phyloP scores from a whole-genome alignment of 768 basidiomycete genomes.

The Lactarius pseudohatsudake region DNA sequence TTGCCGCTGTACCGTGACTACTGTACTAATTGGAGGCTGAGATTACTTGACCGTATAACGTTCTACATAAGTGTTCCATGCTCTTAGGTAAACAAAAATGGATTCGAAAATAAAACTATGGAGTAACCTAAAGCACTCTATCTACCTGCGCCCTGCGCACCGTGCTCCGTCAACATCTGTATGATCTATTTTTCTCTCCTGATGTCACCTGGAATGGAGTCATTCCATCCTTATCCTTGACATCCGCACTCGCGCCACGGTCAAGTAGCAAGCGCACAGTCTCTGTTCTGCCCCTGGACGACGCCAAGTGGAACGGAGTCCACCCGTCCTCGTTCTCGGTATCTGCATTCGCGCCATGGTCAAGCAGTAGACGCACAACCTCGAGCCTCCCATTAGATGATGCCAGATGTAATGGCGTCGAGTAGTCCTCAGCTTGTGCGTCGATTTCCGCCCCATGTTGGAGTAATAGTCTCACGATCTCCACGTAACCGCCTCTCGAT shows the following conservation, averaged over 20 bases:
- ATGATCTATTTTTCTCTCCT: no score
- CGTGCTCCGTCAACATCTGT: not conserved
- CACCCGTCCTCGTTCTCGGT: no score
- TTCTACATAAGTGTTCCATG: no score
- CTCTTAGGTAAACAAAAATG: no score
- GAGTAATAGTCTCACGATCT: not conserved
- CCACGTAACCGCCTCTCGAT: not conserved
- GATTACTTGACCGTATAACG: no score
- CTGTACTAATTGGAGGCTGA: no score
- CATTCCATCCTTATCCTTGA: not conserved
- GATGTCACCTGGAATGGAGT: not conserved
- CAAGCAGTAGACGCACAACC: not conserved
- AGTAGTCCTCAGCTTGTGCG: not conserved
- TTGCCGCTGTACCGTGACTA: no score
- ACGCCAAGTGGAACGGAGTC: no score
- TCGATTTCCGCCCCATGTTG: not conserved
- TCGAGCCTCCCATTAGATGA: not conserved
- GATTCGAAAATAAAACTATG: no score
- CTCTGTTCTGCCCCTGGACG: no score
- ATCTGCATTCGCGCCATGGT: not conserved
- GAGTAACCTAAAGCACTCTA: not conserved
- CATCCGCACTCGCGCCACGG: no score
- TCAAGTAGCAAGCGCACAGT: no score
- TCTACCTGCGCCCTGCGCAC: not conserved
- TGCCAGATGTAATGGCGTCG: not conserved